Base-by-base conservation (phyloP, 148 eudicot genomes). In the Polygonum aviculare region DNA sequence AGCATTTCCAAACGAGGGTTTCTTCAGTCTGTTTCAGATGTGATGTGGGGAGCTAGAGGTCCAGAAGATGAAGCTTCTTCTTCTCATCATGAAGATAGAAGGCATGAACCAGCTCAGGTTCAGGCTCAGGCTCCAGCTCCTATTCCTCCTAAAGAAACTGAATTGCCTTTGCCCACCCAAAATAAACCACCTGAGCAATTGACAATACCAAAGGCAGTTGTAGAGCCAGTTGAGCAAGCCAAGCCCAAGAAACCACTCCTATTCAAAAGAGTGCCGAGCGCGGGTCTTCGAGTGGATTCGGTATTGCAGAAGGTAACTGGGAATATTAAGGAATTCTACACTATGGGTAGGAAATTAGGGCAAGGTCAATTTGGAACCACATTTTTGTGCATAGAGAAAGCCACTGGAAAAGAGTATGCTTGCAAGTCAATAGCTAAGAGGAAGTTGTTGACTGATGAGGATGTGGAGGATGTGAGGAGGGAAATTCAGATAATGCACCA, bases 181-280 rank as follows among this genome's bases (percentile, higher is more conserved):
- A 85, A 82, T 74, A 80, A 86, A 59, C 89, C 91, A 11, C 91
- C 91, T 75, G 76, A 80, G 44, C 88, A 88, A 59, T 74, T 86
- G 70, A 84, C 83, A 45, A 88, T 84, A 19, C 86, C 86, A 0
- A 84, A 79, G 69, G 81, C 82, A 38, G 72, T 67, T 36, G 44
- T 67, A 15, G 86, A 81, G 77, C 33, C 65, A 65, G 86, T 81
- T 72, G 75, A 72, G 54, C 75, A 72, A 72, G 79, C 83, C 3
- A 72, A 72, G 21, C 75, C 75, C 35, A 44, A 48, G 75, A 41
- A 41, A 19, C 75, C 75, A 72, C 14, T 72, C 52, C 51, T 44
- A 26, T 72, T 72, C 33, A 72, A 72, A 26, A 19, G 75, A 48
- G 75, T 36, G 45, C 75, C 52, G 16, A 72, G 75, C 9, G 75